These are phyloP conservation scores for Aspergillus mulundensis DNA, from an alignment of 495 filamentous ascomycete genomes.

Conservation along the genomic window DNA sequence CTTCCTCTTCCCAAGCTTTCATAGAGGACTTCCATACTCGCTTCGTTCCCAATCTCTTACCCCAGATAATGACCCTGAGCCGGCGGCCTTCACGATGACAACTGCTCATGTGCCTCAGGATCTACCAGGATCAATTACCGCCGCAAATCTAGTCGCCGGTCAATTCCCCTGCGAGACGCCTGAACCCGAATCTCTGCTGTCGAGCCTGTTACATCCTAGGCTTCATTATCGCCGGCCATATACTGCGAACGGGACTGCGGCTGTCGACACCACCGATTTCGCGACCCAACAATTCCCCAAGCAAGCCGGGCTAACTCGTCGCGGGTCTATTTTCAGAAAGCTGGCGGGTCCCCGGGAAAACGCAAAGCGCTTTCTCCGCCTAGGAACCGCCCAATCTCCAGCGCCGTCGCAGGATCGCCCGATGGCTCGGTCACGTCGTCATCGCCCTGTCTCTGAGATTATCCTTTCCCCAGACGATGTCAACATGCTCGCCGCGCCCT, in stretches of 20 bases:
- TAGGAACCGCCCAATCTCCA: constrained; percentile 31
- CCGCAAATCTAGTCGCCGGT: constrained; percentile 17
- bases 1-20: background rate
- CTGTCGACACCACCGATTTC: constrained; percentile 17
- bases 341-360: constrained; percentile 48
- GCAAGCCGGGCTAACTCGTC: constrained; percentile 22
- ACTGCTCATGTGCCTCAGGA: constrained; percentile 32
- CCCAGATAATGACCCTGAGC: constrained; percentile 19
- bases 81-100: constrained; percentile 26
- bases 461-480: constrained; percentile 31
- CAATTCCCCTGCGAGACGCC: constrained; percentile 19
- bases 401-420: constrained; percentile 20
- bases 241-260: constrained; percentile 2
- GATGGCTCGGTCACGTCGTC: constrained; percentile 20
- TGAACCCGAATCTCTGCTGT: constrained; percentile 21
- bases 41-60: background rate
- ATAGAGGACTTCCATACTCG: background rate
- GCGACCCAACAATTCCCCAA: constrained; percentile 27
- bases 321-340: constrained; percentile 36
- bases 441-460: constrained; percentile 43
- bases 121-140: constrained; percentile 25
- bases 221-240: constrained; percentile 23
- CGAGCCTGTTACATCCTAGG: constrained; percentile 25
- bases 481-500: constrained; percentile 26
- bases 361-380: constrained; percentile 48